Conservation (phyloP, 2,329 filamentous ascomycete genomes). For the Pseudogymnoascus sp. region DNA sequence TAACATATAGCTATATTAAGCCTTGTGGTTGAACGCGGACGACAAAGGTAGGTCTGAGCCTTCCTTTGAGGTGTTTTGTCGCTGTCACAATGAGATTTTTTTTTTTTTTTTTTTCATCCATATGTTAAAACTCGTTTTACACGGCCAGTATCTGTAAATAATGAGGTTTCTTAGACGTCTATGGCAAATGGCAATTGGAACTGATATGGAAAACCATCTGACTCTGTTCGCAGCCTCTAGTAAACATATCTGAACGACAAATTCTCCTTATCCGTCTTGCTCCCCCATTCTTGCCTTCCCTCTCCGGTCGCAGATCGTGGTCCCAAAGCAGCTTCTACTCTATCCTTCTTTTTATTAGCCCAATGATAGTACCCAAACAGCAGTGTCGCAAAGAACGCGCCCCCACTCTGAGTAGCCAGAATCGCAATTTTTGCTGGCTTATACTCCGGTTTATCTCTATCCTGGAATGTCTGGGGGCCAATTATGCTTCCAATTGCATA, state of each 20-base stretch:
- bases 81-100: neutral
- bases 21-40: neutral
- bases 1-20: neutral
- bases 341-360: constrained; percentile 23
- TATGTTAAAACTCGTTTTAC: neutral
- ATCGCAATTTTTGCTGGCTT: constrained; percentile 47
- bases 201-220: neutral
- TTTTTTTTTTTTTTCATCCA: neutral
- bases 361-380: constrained; percentile 22
- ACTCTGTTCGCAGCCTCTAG: neutral
- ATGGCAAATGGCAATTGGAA: neutral
- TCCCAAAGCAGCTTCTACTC: constrained; percentile 17
- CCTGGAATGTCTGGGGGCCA: constrained; percentile 46
- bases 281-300: constrained; percentile 25
- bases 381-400: constrained; percentile 19
- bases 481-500: constrained; percentile 49
- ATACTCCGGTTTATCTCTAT: constrained; percentile 42
- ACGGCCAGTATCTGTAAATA: neutral
- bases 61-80: neutral
- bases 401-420: constrained; percentile 29
- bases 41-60: neutral
- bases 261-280: constrained; percentile 26
- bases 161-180: neutral
- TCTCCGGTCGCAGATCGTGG: constrained; percentile 20
- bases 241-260: constrained; percentile 23